Conservation (phyloP, 768 basidiomycete genomes). For the Mycena vitilis region DNA sequence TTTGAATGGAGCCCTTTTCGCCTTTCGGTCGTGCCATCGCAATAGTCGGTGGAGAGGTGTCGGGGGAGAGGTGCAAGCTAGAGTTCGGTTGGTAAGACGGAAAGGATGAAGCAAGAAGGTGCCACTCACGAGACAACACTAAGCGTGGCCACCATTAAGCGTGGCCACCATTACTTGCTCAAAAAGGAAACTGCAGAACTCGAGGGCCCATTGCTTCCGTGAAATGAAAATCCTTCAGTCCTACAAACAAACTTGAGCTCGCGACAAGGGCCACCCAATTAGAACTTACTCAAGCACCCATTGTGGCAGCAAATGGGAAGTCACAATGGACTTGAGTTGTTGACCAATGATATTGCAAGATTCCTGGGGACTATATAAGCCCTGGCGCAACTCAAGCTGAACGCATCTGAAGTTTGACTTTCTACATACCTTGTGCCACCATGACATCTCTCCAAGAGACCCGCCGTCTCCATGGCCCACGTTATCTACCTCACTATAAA, state of each 20-base stretch:
- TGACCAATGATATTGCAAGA: too few relatives aligned
- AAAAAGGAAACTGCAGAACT: too few relatives aligned
- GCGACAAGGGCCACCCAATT: too few relatives aligned
- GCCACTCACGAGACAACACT: background rate
- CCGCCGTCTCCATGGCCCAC: conserved; percentile 5
- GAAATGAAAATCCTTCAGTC: too few relatives aligned
- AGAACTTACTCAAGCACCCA: too few relatives aligned
- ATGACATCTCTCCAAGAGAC: background rate
- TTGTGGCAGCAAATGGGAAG: too few relatives aligned
- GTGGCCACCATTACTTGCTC: too few relatives aligned
- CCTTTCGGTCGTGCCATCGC: conserved; percentile 4
- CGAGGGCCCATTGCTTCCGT: too few relatives aligned
- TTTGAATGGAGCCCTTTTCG: conserved; percentile 9
- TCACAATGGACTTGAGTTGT: too few relatives aligned
- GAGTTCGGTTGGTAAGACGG: background rate
- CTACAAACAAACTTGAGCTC: too few relatives aligned
- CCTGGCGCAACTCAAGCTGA: background rate
- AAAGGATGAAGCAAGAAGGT: background rate
- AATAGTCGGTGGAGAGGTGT: background rate
- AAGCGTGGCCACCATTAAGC: too few relatives aligned
- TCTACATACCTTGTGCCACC: background rate
- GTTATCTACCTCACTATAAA: background rate
- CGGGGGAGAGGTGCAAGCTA: background rate
- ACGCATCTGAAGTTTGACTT: background rate
- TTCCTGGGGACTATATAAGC: too few relatives aligned